Conservation (phyloP, 23 red algal genomes). For the Gracilaria domingensis region DNA sequence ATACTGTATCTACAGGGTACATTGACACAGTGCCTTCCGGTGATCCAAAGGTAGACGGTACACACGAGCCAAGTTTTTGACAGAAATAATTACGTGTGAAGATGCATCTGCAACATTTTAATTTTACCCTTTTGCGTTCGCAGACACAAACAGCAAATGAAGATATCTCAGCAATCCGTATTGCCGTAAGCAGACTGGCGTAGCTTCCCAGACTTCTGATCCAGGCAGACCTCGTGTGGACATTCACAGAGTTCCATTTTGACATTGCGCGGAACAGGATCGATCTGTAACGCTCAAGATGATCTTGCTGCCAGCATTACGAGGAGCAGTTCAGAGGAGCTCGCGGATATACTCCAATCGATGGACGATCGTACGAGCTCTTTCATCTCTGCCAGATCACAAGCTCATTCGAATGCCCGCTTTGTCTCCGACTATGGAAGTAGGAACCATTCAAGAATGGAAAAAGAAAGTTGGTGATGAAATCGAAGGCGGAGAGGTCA, state of each 20-base stretch:
- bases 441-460: constrained; percentile 89
- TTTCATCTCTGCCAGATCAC: constrained; percentile 70
- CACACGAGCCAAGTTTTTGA: not conserved
- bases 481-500: constrained; percentile 84
- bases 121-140: not conserved
- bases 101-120: not conserved
- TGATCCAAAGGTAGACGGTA: not conserved
- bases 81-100: not conserved
- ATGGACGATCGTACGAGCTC: constrained; percentile 50
- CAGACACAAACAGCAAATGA: not conserved
- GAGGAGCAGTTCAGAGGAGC: constrained; percentile 41
- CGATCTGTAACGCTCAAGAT: not conserved
- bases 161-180: not conserved
- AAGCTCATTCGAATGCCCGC: constrained; percentile 90
- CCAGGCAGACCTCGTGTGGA: not conserved
- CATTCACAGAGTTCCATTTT: not conserved
- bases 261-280: not conserved
- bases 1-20: too few species aligned
- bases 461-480: constrained; percentile 83
- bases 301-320: constrained; percentile 43
- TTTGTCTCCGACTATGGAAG: constrained; percentile 97
- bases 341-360: not conserved
- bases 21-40: too few species aligned
- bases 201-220: not conserved
- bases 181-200: not conserved